phyloP scores from a whole-genome alignment of 257 asterid genomes.

The Solanum peruvianum region DNA sequence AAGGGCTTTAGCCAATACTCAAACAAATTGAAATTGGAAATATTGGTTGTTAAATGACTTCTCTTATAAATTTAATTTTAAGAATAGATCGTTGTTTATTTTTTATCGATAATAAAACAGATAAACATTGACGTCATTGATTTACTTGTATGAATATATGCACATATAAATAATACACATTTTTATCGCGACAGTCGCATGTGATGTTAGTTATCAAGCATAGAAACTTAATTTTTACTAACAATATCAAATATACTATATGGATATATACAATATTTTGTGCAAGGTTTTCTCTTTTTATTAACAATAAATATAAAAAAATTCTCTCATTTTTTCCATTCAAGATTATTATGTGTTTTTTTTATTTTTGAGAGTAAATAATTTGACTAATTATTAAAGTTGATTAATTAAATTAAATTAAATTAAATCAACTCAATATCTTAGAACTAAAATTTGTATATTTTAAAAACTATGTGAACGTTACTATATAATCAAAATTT shows the following conservation, averaged over 20 bases:
- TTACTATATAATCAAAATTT: too few species aligned
- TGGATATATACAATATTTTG: not conserved
- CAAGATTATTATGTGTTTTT: not conserved
- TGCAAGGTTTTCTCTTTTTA: not conserved
- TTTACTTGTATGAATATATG: not conserved
- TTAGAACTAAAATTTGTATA: too few species aligned
- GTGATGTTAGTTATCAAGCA: not conserved
- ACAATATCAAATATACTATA: not conserved
- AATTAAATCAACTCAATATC: not conserved
- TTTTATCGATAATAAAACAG: not conserved
- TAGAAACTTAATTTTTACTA: not conserved
- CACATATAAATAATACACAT: not conserved
- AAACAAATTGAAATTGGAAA: not conserved
- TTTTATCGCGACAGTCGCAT: not conserved
- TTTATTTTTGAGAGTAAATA: not conserved
- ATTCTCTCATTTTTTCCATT: not conserved
- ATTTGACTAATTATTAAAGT: not conserved
- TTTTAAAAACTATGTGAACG: not conserved
- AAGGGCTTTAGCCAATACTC: slow-evolving; percentile 21
- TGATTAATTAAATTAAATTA: not conserved
- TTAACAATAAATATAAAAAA: too few species aligned
- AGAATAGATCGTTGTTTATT: not conserved
- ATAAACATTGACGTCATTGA: not conserved
- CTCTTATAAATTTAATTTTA: too few species aligned
- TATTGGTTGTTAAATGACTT: not conserved